Evolutionary conservation across 345 rosid genomes (phyloP).

Genomic region (Aegle marmelos): DNA sequence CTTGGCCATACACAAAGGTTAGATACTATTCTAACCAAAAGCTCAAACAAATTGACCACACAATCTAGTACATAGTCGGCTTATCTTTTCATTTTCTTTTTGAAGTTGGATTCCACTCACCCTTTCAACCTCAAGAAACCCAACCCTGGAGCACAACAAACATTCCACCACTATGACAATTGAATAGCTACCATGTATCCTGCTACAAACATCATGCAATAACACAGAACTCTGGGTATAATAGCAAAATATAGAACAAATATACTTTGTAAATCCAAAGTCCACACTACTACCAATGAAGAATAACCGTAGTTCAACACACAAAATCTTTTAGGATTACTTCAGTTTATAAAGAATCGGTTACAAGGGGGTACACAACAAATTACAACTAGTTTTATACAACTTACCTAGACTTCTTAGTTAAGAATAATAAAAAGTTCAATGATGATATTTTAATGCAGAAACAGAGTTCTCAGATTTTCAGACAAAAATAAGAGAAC

Average conservation of each 20-base stretch:
- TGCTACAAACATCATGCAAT: not conserved
- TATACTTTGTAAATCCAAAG: not conserved
- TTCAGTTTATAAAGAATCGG: not conserved
- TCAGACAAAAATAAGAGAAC: not conserved
- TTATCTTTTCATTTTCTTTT: too few species aligned
- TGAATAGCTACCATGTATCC: not conserved
- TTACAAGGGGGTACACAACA: not conserved
- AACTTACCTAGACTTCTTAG: not conserved
- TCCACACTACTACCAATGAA: not conserved
- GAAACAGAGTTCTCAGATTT: not conserved
- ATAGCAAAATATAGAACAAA: not conserved
- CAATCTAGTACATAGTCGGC: too few species aligned
- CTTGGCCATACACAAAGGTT: not conserved
- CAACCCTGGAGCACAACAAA: not conserved
- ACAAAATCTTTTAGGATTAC: not conserved
- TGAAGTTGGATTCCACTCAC: not conserved
- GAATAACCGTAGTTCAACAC: not conserved
- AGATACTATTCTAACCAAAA: not conserved
- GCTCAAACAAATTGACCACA: not conserved
- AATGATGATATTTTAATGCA: not conserved
- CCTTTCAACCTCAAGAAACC: not conserved
- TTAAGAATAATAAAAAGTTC: not conserved
- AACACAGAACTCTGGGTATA: not conserved
- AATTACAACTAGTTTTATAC: not conserved
- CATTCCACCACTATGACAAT: not conserved